Evolutionary conservation across 306 rosid genomes (phyloP).

Genomic region (Vachellia collinsii): DNA sequence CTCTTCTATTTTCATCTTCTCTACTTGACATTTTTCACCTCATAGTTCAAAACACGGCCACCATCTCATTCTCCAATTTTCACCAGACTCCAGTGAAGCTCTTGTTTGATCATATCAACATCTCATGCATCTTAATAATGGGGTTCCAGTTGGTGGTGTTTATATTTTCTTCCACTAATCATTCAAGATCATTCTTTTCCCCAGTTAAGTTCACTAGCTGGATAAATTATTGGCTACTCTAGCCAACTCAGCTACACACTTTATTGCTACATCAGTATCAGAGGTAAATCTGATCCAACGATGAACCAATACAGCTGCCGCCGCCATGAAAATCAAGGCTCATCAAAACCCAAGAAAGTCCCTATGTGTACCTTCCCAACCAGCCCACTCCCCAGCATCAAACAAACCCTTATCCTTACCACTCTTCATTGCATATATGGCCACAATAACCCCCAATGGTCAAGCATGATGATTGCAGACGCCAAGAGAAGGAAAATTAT

Average conservation of each 20-base stretch:
- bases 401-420: background rate
- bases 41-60: too few relatives aligned
- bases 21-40: too few relatives aligned
- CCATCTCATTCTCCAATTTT: too few relatives aligned
- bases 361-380: background rate
- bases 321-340: background rate
- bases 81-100: too few relatives aligned
- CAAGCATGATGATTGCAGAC: background rate
- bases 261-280: background rate
- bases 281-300: background rate
- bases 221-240: too few relatives aligned
- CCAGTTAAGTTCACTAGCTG: too few relatives aligned
- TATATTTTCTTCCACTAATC: too few relatives aligned
- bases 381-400: background rate
- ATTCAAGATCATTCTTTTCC: too few relatives aligned
- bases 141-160: too few relatives aligned
- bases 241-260: background rate
- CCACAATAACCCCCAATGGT: background rate
- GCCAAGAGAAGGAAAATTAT: background rate
- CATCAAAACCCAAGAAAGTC: background rate
- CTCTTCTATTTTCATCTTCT: too few relatives aligned
- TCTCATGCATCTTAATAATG: too few relatives aligned
- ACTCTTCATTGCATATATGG: background rate
- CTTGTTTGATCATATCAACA: too few relatives aligned
- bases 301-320: background rate